Percentiles rank a stretch among this genome's conserved stretches.
These are phyloP conservation scores for Rhodocollybia butyracea DNA, from an alignment of 768 basidiomycete genomes.

Conservation along the genomic window DNA sequence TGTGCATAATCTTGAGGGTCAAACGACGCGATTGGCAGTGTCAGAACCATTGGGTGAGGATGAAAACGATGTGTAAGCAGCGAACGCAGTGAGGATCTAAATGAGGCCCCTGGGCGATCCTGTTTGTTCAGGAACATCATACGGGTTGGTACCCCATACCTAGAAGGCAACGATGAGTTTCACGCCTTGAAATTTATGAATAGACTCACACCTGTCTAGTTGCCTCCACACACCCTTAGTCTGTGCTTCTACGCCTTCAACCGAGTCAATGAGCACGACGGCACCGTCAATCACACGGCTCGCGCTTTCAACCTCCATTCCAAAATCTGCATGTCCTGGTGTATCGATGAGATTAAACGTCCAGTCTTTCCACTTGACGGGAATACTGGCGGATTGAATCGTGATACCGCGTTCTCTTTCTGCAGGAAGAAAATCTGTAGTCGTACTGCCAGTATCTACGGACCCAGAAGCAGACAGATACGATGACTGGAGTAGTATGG, in stretches of 20 bases:
- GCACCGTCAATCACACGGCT: conserved; percentile 89
- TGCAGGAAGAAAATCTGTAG: conserved; percentile 85
- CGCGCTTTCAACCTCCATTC: conserved; percentile 95
- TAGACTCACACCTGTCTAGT: conserved; percentile 62
- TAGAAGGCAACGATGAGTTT: conserved; percentile 23
- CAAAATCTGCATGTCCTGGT: conserved; percentile 91
- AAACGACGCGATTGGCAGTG: conserved; percentile 79
- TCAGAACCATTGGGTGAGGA: conserved; percentile 63
- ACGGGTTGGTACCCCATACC: conserved; percentile 76
- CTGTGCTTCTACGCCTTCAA: conserved; percentile 89
- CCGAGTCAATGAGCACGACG: conserved; percentile 84
- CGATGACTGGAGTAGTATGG: conserved; percentile 72
- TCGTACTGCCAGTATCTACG: conserved; percentile 88
- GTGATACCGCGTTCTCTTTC: conserved; percentile 91
- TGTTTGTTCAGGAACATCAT: conserved; percentile 87
- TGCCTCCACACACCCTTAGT: conserved; percentile 89
- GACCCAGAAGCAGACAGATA: conserved; percentile 75
- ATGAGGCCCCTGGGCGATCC: conserved; percentile 83
- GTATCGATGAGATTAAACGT: conserved; percentile 88
- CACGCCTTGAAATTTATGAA: neutral
- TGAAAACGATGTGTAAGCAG: conserved; percentile 74
- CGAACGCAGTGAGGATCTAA: conserved; percentile 67
- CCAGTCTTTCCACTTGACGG: conserved; percentile 82
- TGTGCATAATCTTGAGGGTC: conserved; percentile 57
- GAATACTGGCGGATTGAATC: conserved; percentile 89